phyloP scores from a whole-genome alignment of 2,329 filamentous ascomycete genomes.

The Sodiomyces alkalinus region DNA sequence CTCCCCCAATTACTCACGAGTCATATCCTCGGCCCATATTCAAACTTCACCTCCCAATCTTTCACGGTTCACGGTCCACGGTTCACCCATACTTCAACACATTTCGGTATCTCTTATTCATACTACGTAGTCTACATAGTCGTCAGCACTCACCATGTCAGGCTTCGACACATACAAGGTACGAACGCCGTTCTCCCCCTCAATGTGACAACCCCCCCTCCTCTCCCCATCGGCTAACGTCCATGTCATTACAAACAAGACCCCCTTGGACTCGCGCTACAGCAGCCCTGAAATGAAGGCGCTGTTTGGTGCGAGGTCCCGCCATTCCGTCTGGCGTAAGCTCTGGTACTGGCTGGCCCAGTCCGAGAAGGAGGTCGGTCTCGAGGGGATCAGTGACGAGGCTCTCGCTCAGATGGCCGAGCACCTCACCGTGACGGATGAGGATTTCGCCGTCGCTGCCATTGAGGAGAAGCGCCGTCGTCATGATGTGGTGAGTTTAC shows the following conservation, averaged over 20 bases:
- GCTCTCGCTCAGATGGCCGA: conserved; percentile 64
- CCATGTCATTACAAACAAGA: too few relatives aligned
- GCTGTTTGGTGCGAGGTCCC: conserved; percentile 64
- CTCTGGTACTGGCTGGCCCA: conserved; percentile 80
- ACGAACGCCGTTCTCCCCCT: too few relatives aligned
- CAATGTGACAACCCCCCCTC: too few relatives aligned
- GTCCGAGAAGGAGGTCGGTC: conserved; percentile 64
- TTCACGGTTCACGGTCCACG: background rate
- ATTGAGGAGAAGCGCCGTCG: conserved; percentile 62
- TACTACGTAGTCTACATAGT: background rate
- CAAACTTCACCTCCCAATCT: too few relatives aligned
- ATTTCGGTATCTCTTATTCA: background rate
- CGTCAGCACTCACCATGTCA: background rate
- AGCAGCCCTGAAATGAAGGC: conserved; percentile 60
- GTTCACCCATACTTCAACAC: background rate
- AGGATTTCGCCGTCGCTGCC: conserved; percentile 59
- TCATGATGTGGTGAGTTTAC: conserved; percentile 24
- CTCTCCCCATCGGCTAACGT: too few relatives aligned
- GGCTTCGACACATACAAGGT: conserved; percentile 29
- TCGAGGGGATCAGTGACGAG: conserved; percentile 53
- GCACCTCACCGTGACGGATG: conserved; percentile 60
- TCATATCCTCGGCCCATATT: too few relatives aligned
- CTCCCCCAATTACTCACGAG: too few relatives aligned
- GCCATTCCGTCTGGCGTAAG: conserved; percentile 66
- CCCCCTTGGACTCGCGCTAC: conserved; percentile 57